These are phyloP conservation scores for Gracilaria vermiculophylla DNA, from an alignment of 23 red algal species.

Conservation along the genomic window DNA sequence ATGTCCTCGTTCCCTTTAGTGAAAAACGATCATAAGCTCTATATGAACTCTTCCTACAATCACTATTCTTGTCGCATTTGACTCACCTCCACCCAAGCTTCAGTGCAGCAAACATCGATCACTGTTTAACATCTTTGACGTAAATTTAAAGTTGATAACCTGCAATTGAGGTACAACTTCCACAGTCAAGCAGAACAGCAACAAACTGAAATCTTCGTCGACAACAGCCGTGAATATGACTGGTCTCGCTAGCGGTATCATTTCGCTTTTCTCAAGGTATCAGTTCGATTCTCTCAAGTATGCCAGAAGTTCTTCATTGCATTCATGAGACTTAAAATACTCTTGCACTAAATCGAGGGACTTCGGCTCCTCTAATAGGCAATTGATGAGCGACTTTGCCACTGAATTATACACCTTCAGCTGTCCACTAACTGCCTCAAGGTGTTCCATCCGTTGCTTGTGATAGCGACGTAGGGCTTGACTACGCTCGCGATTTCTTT, in stretches of 20 bases:
- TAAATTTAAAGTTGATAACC: too few species aligned
- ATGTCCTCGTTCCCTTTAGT: too few species aligned
- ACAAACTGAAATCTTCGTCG: too few species aligned
- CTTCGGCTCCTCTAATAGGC: constrained; percentile 30
- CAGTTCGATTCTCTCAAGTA: constrained; percentile 1
- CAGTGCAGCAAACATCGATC: too few species aligned
- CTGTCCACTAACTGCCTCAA: not conserved
- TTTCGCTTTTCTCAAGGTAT: not conserved
- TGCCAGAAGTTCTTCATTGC: constrained; percentile 31
- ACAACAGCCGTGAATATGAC: not conserved
- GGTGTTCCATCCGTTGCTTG: constrained; percentile 42
- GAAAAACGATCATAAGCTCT: too few species aligned
- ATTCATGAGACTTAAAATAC: constrained; percentile 40
- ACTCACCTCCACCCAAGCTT: too few species aligned
- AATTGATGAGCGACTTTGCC: constrained; percentile 44
- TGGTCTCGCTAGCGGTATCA: not conserved
- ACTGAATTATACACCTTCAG: constrained; percentile 38
- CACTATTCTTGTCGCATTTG: too few species aligned
- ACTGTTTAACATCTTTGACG: too few species aligned
- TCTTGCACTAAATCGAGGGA: constrained; percentile 5
- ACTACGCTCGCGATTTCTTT: constrained; percentile 58
- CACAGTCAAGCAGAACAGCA: too few species aligned
- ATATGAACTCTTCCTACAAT: too few species aligned
- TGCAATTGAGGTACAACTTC: too few species aligned
- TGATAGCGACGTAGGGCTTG: constrained; percentile 48